Conservation (phyloP, 176 grass and related monocot species). For the Carex myosuroides region DNA sequence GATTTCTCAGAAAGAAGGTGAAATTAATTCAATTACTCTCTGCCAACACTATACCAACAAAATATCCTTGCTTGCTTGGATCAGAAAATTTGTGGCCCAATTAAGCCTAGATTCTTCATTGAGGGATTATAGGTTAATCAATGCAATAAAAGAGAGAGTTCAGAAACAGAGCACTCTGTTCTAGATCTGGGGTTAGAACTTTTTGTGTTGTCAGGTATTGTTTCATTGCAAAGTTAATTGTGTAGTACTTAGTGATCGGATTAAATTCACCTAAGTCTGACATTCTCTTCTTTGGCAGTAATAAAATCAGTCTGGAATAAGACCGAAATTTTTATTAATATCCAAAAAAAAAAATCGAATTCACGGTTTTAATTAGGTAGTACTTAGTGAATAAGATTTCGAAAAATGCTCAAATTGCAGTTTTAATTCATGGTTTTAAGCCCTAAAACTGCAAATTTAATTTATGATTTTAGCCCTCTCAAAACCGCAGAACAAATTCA, state of each 20-base stretch:
- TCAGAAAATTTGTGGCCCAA: not conserved
- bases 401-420: too few species aligned
- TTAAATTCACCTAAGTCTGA: not conserved
- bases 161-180: not conserved
- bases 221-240: conserved; percentile 4
- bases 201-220: not conserved
- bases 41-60: not conserved
- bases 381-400: too few species aligned
- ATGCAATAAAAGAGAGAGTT: not conserved
- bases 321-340: too few species aligned
- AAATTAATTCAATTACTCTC: not conserved
- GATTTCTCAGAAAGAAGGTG: not conserved
- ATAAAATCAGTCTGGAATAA: not conserved
- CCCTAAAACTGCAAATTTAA: too few species aligned
- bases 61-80: not conserved
- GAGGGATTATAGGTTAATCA: not conserved
- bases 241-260: not conserved
- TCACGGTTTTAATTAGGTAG: too few species aligned
- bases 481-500: too few species aligned
- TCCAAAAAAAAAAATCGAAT: too few species aligned
- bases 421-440: too few species aligned
- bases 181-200: not conserved
- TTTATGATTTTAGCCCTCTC: too few species aligned
- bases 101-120: not conserved
- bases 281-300: not conserved